Evolutionary conservation across 805 yeast species (phyloP), one percentile per base, ranked within the genome.

Genomic region (Candida caryicola): DNA sequence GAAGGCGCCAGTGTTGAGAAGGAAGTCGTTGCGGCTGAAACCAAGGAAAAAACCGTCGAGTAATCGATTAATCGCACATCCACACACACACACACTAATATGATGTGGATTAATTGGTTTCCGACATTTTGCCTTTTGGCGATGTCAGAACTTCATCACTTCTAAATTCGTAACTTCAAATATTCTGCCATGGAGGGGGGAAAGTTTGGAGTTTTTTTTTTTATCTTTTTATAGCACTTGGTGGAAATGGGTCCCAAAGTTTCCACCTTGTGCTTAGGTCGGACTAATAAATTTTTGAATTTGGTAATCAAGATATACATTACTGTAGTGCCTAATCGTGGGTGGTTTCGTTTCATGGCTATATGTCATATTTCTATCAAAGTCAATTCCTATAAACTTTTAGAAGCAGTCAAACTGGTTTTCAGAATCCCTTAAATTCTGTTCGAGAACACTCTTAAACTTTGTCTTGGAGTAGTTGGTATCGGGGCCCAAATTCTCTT

Each of bases 361-460:
- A n/a, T n/a, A n/a, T n/a, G n/a, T n/a, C n/a, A n/a, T n/a, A n/a
- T n/a, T n/a, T n/a, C n/a, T n/a, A n/a, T n/a, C n/a, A n/a, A n/a
- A n/a, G n/a, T n/a, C n/a, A n/a, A n/a, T n/a, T n/a, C n/a, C n/a
- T n/a, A n/a, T n/a, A n/a, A n/a, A n/a, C 29, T 17, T 16, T 26
- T 26, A 59, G 41, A 64, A 61, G 35, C 66, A 63, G 31, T 58
- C 57, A 44, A 66, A 66, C 41, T 65, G 64, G 37, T 54, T 56
- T 19, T 51, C 54, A 13, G 66, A 57, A 33, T 54, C 52, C 23
- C 48, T 44, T 34, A 65, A 46, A 23, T 54, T 60, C 35, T 45
- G 52, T 36, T 52, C 51, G 34, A 64, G 54, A 30, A 50, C 55
- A 26, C 35, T 35, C 30, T 62, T 60, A 34, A 67, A 62, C 32